phyloP scores from a whole-genome alignment of 75 land plant genomes.

The Chamaecyparis obtusa region DNA sequence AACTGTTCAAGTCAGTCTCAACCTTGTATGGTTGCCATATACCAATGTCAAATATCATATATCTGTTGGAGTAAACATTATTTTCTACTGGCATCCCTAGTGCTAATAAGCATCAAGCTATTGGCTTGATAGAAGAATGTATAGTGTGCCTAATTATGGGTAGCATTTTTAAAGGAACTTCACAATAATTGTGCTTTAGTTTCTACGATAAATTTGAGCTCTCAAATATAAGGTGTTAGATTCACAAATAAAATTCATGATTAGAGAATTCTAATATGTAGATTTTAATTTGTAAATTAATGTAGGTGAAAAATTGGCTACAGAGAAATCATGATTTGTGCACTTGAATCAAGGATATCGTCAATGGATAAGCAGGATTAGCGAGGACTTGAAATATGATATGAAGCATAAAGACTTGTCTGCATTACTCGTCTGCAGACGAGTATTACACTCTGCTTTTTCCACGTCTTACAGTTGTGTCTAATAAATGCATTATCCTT shows the following conservation, averaged over 20 bases:
- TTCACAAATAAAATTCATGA: not conserved
- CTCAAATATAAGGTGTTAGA: not conserved
- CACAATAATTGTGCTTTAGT: not conserved
- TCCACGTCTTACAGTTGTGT: not conserved
- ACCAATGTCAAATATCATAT: not conserved
- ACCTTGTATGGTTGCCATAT: not conserved
- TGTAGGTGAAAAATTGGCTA: not conserved
- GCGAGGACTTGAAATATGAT: not conserved
- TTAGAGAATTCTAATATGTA: not conserved
- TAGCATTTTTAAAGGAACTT: not conserved
- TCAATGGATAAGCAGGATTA: not conserved
- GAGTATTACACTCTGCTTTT: not conserved
- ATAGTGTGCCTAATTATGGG: not conserved
- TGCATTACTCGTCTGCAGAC: not conserved
- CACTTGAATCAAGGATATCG: not conserved
- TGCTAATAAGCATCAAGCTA: conserved; percentile 7
- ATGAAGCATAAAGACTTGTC: not conserved
- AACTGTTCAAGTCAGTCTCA: not conserved
- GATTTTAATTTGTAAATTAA: not conserved
- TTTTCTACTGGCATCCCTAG: not conserved
- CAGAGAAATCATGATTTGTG: not conserved
- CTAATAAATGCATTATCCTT: not conserved
- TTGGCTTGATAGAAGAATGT: conserved; percentile 10
- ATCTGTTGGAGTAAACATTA: not conserved
- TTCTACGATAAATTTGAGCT: not conserved